Evolutionary conservation across 202 grass and related monocot genomes (phyloP).

Genomic region (Dendrocalamus latiflorus): DNA sequence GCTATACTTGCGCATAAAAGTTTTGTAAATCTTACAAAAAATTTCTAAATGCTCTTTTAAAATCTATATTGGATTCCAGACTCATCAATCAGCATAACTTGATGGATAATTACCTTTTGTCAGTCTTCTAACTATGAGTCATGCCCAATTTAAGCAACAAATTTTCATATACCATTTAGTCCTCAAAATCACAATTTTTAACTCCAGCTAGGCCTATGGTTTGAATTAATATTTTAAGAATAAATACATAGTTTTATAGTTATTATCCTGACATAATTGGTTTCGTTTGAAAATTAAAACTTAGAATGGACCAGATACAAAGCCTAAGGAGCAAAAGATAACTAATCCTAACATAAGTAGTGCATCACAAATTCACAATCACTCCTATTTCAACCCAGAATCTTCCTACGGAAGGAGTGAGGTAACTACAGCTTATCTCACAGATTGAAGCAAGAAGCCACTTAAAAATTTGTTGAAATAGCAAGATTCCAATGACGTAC

Average conservation of each 20-base stretch:
- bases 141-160: background rate
- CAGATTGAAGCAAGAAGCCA: background rate
- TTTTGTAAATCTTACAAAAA: background rate
- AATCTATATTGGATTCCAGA: background rate
- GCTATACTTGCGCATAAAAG: background rate
- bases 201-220: conserved; percentile 3
- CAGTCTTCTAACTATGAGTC: background rate
- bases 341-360: background rate
- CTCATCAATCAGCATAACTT: conserved; percentile 23
- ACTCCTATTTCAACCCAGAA: conserved; percentile 22
- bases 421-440: conserved; percentile 8
- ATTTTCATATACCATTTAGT: background rate
- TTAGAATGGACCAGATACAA: conserved; percentile 1
- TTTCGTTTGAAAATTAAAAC: background rate
- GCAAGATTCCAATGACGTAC: conserved; percentile 38
- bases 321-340: background rate
- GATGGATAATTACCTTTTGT: background rate
- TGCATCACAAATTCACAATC: background rate
- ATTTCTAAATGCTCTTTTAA: background rate
- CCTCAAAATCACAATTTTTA: conserved; percentile 3
- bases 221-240: conserved; percentile 11
- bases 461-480: conserved; percentile 1
- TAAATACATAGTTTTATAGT: background rate
- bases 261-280: background rate
- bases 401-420: background rate